These are phyloP conservation scores for Penicillium oxalicum DNA, from an alignment of 2,329 filamentous ascomycete genomes.

Conservation along the genomic window DNA sequence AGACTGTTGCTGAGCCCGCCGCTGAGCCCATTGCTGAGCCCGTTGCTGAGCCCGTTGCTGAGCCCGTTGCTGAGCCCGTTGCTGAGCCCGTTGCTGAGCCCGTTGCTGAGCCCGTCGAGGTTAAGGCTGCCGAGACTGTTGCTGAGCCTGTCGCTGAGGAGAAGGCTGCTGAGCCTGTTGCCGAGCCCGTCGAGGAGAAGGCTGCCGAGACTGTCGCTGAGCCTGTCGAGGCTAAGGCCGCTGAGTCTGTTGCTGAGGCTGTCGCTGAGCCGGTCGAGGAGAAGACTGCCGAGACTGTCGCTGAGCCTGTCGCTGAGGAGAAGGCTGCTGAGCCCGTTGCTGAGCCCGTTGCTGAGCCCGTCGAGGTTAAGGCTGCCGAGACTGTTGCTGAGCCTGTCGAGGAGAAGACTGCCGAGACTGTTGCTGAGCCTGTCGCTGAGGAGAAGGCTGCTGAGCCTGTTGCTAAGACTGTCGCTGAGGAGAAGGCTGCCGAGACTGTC, in stretches of 20 bases:
- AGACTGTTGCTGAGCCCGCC: slow-evolving; percentile 1
- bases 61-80: background rate
- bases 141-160: slow-evolving; percentile 3
- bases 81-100: background rate
- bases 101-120: background rate
- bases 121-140: slow-evolving; percentile 7
- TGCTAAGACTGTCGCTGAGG: no score
- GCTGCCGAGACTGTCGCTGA: slow-evolving; percentile 5
- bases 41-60: background rate
- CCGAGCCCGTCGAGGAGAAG: slow-evolving; percentile 1
- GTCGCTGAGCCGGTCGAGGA: background rate
- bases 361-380: slow-evolving; percentile 6
- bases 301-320: background rate
- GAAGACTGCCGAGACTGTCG: background rate
- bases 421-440: background rate
- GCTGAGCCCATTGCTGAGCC: background rate
- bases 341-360: background rate
- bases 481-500: no score
- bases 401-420: slow-evolving; percentile 7
- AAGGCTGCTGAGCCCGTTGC: background rate
- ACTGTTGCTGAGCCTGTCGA: slow-evolving; percentile 4
- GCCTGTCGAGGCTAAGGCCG: background rate
- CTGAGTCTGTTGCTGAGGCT: background rate
- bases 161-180: background rate
- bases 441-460: no score